Evolutionary conservation across 768 basidiomycete genomes (phyloP).

Genomic region (Xerocomus brunneocitrinus): DNA sequence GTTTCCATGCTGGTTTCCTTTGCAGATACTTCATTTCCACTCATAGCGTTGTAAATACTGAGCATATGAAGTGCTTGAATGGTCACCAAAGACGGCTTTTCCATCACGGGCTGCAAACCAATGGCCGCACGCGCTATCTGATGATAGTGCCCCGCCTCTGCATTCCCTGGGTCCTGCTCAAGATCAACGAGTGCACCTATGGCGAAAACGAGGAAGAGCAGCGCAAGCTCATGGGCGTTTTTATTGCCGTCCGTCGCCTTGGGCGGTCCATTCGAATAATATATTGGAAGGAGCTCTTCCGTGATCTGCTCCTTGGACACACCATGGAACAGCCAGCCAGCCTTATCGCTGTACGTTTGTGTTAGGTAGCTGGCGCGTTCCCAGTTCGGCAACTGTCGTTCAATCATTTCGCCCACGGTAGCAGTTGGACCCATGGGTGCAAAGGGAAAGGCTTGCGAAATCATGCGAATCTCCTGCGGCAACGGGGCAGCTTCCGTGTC

Average conservation of each 20-base stretch:
- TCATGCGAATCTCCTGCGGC: conserved; percentile 36
- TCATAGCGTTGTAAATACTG: conserved; percentile 69
- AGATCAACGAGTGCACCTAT: conserved; percentile 46
- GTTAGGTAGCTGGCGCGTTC: conserved; percentile 44
- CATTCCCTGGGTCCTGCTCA: conserved; percentile 23
- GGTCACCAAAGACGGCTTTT: conserved; percentile 66
- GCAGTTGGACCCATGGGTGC: conserved; percentile 50
- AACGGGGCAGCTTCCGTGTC: conserved; percentile 28
- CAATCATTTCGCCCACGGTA: conserved; percentile 47
- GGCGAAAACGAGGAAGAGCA: conserved; percentile 49
- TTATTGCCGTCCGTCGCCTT: conserved; percentile 35
- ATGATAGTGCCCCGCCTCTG: conserved; percentile 59
- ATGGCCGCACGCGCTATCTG: conserved; percentile 63
- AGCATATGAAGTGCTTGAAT: conserved; percentile 66
- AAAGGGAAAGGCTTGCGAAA: conserved; percentile 62
- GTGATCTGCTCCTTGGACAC: conserved; percentile 44
- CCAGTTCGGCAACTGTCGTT: conserved; percentile 50
- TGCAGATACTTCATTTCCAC: conserved; percentile 50
- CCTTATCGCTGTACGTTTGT: conserved; percentile 44
- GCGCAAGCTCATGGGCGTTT: conserved; percentile 45
- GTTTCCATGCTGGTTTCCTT: conserved; percentile 69
- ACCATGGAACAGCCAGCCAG: conserved; percentile 49
- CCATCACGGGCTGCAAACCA: conserved; percentile 62
- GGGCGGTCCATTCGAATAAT: conserved; percentile 33
- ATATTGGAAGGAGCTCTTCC: conserved; percentile 37